Evolutionary conservation across 192 early-diverging fungal genomes (phyloP), one percentile per base, ranked within the genome.

Genomic region (Coemansia sp.): DNA sequence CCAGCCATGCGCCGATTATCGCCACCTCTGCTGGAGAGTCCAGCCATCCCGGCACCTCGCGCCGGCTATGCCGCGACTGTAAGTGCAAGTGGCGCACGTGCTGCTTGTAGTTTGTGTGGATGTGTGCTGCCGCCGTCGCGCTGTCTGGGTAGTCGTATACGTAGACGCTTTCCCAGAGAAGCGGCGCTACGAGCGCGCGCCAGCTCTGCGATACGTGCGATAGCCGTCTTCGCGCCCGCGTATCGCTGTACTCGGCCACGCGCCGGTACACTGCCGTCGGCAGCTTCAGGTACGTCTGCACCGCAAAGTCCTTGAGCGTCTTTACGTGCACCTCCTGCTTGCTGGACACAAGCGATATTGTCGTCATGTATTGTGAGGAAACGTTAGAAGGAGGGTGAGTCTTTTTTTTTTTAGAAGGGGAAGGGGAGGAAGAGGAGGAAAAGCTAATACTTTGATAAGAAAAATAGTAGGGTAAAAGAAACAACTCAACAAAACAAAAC

Each of bases 21-120:
- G 74, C 73, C n/a, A 81, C 74, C 41, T 81, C 79, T 0, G 74
- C 62, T 17, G 79, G 74, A 64, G 74, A 81, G 73, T 81, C 79
- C 63, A 81, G 67, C 79, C 79, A 81, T 20, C 52, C 55, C 5
- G 79, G 79, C 11, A 81, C 54, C 50, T 81, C 74, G 46, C 79
- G 73, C 11, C 74, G 57, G 20, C 67, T 69, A 40, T 66, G 66
- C 22, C 74, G 74, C 15, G 74, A 62, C 40, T 81, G 79, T 8
- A 81, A 61, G 22, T 75, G 70, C 13, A 81, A 65, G 41, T 73
- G 74, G 34, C 71, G 71, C 22, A 81, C 79, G 46, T 76, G 67
- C 23, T 81, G 66, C 19, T 74, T 58, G 70, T 81, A 58, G 64
- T 73, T 63, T 42, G 34, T 52, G 64, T 81, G 70, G 15, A 81